phyloP scores from a whole-genome alignment of 805 yeast genomes.

The Spathaspora hagerdaliae region DNA sequence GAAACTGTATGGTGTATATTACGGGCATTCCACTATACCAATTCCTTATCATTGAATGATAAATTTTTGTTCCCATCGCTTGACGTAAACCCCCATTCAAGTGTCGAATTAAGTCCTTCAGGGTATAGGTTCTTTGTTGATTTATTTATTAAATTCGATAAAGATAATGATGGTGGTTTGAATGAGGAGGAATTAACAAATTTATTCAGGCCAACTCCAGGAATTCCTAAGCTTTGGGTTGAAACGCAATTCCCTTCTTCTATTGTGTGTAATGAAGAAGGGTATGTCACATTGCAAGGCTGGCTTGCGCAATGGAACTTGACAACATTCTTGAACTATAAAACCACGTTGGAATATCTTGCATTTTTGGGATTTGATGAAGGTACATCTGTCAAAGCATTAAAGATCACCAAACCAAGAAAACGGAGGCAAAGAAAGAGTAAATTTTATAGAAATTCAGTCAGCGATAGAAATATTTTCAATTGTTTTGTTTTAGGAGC shows the following conservation, averaged over 20 bases:
- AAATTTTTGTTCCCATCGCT: constrained; percentile 73
- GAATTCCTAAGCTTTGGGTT: constrained; percentile 83
- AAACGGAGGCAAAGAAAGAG: constrained; percentile 67
- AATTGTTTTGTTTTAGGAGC: constrained; percentile 87
- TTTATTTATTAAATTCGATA: constrained; percentile 79
- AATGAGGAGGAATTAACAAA: constrained; percentile 65
- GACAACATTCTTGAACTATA: constrained; percentile 84
- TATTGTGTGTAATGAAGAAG: constrained; percentile 86
- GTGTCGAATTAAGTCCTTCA: constrained; percentile 87
- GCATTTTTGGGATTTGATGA: constrained; percentile 87
- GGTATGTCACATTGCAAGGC: constrained; percentile 89
- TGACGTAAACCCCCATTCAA: constrained; percentile 68
- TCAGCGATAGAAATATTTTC: constrained; percentile 83
- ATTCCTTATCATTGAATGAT: constrained; percentile 81
- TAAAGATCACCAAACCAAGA: constrained; percentile 80
- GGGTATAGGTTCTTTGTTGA: constrained; percentile 94
- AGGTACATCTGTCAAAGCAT: constrained; percentile 25
- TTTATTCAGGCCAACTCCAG: constrained; percentile 88
- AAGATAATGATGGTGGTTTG: constrained; percentile 95
- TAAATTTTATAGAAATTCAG: constrained; percentile 57
- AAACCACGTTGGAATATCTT: constrained; percentile 79
- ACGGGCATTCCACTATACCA: constrained; percentile 85
- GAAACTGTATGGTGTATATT: constrained; percentile 97
- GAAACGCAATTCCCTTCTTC: constrained; percentile 82
- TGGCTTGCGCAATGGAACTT: constrained; percentile 99